Base-by-base conservation (phyloP, 495 filamentous ascomycete species). In the Aspergillus leporis region DNA sequence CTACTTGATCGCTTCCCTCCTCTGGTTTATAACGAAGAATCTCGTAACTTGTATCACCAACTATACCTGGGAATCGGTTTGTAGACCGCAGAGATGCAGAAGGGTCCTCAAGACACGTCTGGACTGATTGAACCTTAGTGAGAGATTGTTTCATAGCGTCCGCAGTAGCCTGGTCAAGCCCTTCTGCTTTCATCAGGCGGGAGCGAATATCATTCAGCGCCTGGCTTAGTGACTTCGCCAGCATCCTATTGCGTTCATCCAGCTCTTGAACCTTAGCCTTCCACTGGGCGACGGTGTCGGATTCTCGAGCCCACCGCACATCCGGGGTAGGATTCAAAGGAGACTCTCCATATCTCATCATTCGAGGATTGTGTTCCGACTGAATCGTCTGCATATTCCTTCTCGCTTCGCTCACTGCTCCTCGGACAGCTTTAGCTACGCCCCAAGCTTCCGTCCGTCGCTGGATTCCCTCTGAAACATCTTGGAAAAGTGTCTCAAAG, bases 371-470 rank as follows among this genome's bases (percentile, higher is more conserved):
- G 31, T 71, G 77, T 58, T 78, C 78, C 10, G 79, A 70, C 55
- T 83, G 78, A 52, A 87, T 78, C n/a, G 81, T 80, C 64, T 89
- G 84, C 60, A 91, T 85, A 59, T 87, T 89, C 64, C 82, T 87
- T 61, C 81, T 83, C 3, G 93, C 90, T 75, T 97, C 92, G 14
- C 82, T 90, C 55, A 96, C 85, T 5, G 94, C 93, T 59, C 93
- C 92, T 19, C 93, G 86, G 12, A 98, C 88, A 12, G 91, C 92
- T 71, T 92, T 91, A 61, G 92, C 92, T 31, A 98, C 87, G 4
- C 93, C 92, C 72, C 93, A 90, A 56, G 87, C 84, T 67, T 97
- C 93, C 41, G 93, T 87, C 9, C 87, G 85, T 49, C 90, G 86
- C 54, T 96, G 85, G 16, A 98, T 86, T 40, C 87, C 87, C 64